Evolutionary conservation across 805 yeast genomes (phyloP), one percentile per base, ranked within the genome.

Genomic region (Candida gorgasii): DNA sequence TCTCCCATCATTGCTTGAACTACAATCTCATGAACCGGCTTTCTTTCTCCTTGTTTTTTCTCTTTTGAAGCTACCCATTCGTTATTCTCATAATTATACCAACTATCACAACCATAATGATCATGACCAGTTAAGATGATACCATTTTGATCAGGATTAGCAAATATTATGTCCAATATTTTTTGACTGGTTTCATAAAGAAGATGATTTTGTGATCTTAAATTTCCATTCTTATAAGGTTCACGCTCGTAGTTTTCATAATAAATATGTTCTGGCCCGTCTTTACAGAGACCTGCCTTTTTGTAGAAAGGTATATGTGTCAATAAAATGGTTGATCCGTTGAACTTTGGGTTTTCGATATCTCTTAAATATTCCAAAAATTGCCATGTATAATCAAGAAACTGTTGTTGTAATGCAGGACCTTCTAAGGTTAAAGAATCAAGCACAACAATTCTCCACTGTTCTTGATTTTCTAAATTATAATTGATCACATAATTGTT

Each of bases 1-100:
- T 93, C 97, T 13, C 99, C 99, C 98, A 93, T 93, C 81, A 92
- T 86, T 13, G 97, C 80, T 44, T 90, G 72, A 16, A 93, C 97
- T 0, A 95, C 92, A 43, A 86, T 69, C 62, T 92, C 98, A 43
- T 80, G 72, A 11, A 89, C 65, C 13, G 73, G 67, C n/a, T 58
- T 54, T 4, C 27, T 17, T 7, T 46, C 48, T 1, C 36, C 32
- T 9, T 43, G 36, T 1, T 50, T 51, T 30, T 59, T 58, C 3
- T 58, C 54, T 48, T 78, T 80, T 0, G 78, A 60, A 0, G 89
- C 86, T 5, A 61, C 71, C 95, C 95, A 86, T 13, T 67, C 63
- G 4, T 71, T 72, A 14, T 58, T 56, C 13, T 42, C 42, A 32
- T 49, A 52, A 57, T 76, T 79, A 59, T 86, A 88, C 61, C 75